Conservation (phyloP, 164 flowering plant species). For the Magnolia sinica region DNA sequence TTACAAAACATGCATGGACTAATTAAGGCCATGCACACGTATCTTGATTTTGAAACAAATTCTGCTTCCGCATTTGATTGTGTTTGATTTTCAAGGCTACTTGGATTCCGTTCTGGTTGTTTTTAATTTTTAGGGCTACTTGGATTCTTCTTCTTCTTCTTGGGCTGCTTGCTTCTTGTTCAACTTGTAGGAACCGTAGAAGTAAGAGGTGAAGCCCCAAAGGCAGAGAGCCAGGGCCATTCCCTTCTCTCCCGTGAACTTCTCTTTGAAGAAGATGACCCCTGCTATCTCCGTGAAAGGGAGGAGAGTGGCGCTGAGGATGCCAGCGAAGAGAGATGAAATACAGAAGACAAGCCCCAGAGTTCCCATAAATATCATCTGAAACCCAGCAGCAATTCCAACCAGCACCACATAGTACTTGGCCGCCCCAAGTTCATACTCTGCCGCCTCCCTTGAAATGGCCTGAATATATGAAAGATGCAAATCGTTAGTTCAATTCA, state of each 20-base stretch:
- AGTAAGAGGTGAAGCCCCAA: slow-evolving; percentile 64
- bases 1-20: too few species aligned
- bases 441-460: slow-evolving; percentile 49
- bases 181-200: slow-evolving; percentile 45
- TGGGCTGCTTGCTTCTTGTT: slow-evolving; percentile 13
- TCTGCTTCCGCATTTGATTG: too few species aligned
- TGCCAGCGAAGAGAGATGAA: slow-evolving; percentile 47
- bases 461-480: slow-evolving; percentile 22
- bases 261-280: slow-evolving; percentile 25
- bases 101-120: not conserved
- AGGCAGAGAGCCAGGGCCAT: slow-evolving; percentile 49
- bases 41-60: too few species aligned
- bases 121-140: not conserved
- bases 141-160: not conserved
- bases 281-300: slow-evolving; percentile 52
- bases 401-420: slow-evolving; percentile 41
- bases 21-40: too few species aligned
- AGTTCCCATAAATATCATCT: slow-evolving; percentile 43
- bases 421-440: slow-evolving; percentile 39
- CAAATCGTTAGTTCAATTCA: not conserved
- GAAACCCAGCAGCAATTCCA: slow-evolving; percentile 36
- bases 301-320: slow-evolving; percentile 34
- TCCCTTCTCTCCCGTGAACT: slow-evolving; percentile 51
- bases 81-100: too few species aligned
- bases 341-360: slow-evolving; percentile 46